phyloP scores from a whole-genome alignment of 257 asterid genomes.

The Phtheirospermum japonicum region DNA sequence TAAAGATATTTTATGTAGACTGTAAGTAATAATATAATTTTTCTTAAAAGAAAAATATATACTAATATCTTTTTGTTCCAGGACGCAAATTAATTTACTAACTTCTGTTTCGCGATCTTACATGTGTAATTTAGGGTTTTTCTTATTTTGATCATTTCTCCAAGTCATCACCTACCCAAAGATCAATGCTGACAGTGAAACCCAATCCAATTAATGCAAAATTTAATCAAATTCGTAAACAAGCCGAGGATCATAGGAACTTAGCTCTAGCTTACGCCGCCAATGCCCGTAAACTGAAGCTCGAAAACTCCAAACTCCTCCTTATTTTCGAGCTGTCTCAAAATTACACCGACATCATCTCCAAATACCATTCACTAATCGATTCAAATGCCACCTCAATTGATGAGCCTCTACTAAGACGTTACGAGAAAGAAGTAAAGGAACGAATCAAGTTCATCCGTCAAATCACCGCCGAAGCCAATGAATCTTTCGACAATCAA shows the following conservation, averaged over 20 bases:
- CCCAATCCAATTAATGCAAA: conserved; percentile 66
- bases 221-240: conserved; percentile 64
- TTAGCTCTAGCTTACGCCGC: conserved; percentile 61
- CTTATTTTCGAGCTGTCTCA: conserved; percentile 53
- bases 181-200: conserved; percentile 53
- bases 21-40: background rate
- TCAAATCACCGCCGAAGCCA: conserved; percentile 58
- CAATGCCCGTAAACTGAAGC: conserved; percentile 69
- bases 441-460: conserved; percentile 57
- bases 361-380: conserved; percentile 45
- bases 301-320: conserved; percentile 61
- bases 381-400: conserved; percentile 43
- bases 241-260: conserved; percentile 61
- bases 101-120: conserved; percentile 10
- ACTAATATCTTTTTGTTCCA: too few species aligned
- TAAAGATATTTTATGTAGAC: background rate
- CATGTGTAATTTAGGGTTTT: conserved; percentile 36
- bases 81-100: conserved; percentile 8
- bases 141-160: conserved; percentile 33
- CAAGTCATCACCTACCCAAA: conserved; percentile 29
- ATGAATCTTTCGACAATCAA: conserved; percentile 66
- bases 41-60: too few species aligned
- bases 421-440: conserved; percentile 72
- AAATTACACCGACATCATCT: conserved; percentile 52
- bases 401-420: conserved; percentile 50